Evolutionary conservation across 1,284 basidiomycete species (phyloP).

Genomic region (Papiliotrema terrestris): DNA sequence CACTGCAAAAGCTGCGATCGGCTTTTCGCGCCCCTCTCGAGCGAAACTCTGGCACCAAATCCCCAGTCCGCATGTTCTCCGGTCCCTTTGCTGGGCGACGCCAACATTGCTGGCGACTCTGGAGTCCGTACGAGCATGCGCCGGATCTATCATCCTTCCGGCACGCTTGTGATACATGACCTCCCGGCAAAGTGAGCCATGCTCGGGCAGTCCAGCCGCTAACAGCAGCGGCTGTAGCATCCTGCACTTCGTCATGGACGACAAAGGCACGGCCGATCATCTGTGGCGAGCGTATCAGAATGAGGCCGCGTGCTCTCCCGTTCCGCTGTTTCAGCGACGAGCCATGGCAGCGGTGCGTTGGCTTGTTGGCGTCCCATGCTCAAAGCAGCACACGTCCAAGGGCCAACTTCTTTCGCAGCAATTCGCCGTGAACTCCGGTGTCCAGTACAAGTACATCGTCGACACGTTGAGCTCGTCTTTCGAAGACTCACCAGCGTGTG

Average conservation of each 20-base stretch:
- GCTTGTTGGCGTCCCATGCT: background rate
- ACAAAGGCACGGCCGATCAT: slow-evolving; percentile 11
- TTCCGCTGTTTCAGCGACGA: slow-evolving; percentile 35
- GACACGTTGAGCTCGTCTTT: slow-evolving; percentile 36
- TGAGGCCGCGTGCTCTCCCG: slow-evolving; percentile 19
- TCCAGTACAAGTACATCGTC: slow-evolving; percentile 43
- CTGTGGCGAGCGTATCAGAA: slow-evolving; percentile 34
- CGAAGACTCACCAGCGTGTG: slow-evolving; percentile 32
- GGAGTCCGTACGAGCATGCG: background rate
- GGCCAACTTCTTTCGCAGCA: slow-evolving; percentile 38
- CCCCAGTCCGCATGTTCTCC: background rate
- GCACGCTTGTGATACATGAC: background rate
- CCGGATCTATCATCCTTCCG: too few relatives aligned
- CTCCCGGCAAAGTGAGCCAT: background rate
- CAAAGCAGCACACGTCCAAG: slow-evolving; percentile 11
- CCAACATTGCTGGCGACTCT: background rate
- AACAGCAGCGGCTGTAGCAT: slow-evolving; percentile 19
- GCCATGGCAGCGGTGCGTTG: slow-evolving; percentile 22
- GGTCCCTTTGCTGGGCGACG: slow-evolving; percentile 15
- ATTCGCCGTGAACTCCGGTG: slow-evolving; percentile 44
- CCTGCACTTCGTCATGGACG: slow-evolving; percentile 27
- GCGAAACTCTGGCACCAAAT: too few relatives aligned
- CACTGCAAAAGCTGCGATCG: too few relatives aligned
- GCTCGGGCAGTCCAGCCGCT: background rate
- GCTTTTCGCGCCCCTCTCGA: too few relatives aligned